These are phyloP conservation scores for Davidsoniella eucalypti DNA, from an alignment of 2,329 filamentous ascomycete species.

Conservation along the genomic window DNA sequence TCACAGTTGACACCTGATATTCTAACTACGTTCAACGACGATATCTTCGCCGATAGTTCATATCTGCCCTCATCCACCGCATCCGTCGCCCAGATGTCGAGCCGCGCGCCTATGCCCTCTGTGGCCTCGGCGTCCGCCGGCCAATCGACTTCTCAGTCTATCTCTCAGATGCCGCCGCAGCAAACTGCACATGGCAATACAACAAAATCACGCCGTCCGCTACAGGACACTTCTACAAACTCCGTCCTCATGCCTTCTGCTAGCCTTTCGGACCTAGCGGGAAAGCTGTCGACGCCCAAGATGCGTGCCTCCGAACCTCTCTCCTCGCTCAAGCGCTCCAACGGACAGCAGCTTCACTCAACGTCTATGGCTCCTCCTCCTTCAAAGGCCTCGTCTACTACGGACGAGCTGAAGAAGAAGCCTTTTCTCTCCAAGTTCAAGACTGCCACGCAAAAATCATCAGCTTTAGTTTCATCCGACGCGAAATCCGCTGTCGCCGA, in stretches of 20 bases:
- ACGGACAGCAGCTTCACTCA: constrained; percentile 3
- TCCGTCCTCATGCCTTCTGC: constrained; percentile 5
- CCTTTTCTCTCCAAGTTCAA: constrained; percentile 43
- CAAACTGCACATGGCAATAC: not conserved
- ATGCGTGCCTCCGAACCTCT: constrained; percentile 4
- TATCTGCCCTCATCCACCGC: not conserved
- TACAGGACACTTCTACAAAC: constrained; percentile 10
- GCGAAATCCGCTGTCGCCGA: constrained; percentile 18
- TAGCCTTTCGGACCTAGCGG: not conserved
- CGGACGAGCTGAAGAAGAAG: constrained; percentile 37
- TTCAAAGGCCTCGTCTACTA: constrained; percentile 43
- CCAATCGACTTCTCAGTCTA: not conserved
- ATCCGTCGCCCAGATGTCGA: constrained; percentile 30
- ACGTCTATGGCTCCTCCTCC: constrained; percentile 46
- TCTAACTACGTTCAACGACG: constrained; percentile 36
- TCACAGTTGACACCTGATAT: constrained; percentile 17
- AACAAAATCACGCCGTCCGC: constrained; percentile 9
- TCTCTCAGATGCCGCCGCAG: not conserved
- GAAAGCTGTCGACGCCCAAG: constrained; percentile 7
- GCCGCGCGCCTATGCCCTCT: constrained; percentile 39
- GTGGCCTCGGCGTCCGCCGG: constrained; percentile 15
- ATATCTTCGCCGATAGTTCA: constrained; percentile 25
- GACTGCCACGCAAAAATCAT: constrained; percentile 36
- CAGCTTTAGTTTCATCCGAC: constrained; percentile 16
- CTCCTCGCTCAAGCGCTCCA: not conserved